phyloP scores from a whole-genome alignment of 73 alveolate species.

The Stentor coeruleus region DNA sequence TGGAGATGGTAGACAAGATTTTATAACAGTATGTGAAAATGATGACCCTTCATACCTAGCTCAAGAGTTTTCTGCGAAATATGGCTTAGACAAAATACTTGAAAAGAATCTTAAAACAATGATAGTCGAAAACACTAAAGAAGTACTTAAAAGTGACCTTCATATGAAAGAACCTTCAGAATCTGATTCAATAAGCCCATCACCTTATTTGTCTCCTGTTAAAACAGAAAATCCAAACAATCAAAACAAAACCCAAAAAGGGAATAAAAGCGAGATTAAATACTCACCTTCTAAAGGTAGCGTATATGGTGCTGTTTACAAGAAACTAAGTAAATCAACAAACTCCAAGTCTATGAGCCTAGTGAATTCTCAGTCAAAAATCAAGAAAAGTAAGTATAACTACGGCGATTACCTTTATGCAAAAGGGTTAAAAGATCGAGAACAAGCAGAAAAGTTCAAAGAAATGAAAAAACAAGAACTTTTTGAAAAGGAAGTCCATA shows the following conservation, averaged over 20 bases:
- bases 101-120: background rate
- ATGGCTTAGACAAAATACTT: background rate
- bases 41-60: slow-evolving; percentile 17
- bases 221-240: background rate
- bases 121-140: background rate
- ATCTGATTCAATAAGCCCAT: background rate
- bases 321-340: background rate
- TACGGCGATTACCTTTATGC: slow-evolving; percentile 13
- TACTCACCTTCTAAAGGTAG: background rate
- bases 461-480: slow-evolving; percentile 2
- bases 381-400: background rate
- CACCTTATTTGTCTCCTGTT: background rate
- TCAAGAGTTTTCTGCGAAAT: background rate
- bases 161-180: background rate
- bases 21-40: slow-evolving; percentile 10
- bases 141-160: background rate
- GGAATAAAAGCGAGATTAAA: background rate
- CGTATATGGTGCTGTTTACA: background rate
- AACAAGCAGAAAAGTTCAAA: background rate
- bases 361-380: background rate
- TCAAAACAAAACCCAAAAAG: background rate
- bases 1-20: slow-evolving; percentile 28
- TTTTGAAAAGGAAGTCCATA: background rate
- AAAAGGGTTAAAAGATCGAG: slow-evolving; percentile 1
- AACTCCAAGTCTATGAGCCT: background rate